Percentiles rank a stretch among this genome's conserved stretches.
Evolutionary conservation across 148 eudicot species (phyloP).

Genomic region (Diospyros kaki): DNA sequence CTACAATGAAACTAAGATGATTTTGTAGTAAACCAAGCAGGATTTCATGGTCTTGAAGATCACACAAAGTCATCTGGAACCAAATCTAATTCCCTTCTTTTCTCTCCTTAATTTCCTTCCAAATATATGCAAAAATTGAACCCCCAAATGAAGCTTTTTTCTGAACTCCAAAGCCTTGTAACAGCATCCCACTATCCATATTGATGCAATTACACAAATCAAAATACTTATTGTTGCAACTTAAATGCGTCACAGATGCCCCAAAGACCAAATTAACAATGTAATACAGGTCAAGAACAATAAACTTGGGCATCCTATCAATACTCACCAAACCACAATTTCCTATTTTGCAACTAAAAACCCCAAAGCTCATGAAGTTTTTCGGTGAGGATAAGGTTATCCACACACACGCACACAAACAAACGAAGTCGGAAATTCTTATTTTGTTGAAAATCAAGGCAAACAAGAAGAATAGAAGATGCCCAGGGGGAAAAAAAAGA

Average conservation of each 20-base stretch:
- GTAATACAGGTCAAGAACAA: not conserved
- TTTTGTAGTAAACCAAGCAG: not conserved
- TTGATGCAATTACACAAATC: not conserved
- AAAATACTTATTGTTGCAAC: not conserved
- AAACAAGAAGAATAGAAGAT: conserved; percentile 16
- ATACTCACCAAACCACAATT: too few species aligned
- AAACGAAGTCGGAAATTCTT: not conserved
- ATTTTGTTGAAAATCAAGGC: conserved; percentile 11
- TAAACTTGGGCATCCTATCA: not conserved
- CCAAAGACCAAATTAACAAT: not conserved
- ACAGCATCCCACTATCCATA: not conserved
- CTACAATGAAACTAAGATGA: not conserved
- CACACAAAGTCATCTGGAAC: conserved; percentile 3
- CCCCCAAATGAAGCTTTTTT: not conserved
- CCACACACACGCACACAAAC: conserved; percentile 3
- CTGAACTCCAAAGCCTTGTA: not conserved
- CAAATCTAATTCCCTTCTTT: not conserved
- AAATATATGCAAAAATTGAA: not conserved
- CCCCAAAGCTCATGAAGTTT: too few species aligned
- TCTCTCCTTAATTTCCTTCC: conserved; percentile 1
- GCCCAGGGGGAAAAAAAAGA: conserved; percentile 11
- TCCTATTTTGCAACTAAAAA: too few species aligned
- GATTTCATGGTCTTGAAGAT: not conserved
- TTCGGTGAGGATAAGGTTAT: not conserved
- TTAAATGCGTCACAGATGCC: not conserved